These are phyloP conservation scores for Diphasiastrum complanatum DNA, from an alignment of 83 land plant species.

Conservation along the genomic window DNA sequence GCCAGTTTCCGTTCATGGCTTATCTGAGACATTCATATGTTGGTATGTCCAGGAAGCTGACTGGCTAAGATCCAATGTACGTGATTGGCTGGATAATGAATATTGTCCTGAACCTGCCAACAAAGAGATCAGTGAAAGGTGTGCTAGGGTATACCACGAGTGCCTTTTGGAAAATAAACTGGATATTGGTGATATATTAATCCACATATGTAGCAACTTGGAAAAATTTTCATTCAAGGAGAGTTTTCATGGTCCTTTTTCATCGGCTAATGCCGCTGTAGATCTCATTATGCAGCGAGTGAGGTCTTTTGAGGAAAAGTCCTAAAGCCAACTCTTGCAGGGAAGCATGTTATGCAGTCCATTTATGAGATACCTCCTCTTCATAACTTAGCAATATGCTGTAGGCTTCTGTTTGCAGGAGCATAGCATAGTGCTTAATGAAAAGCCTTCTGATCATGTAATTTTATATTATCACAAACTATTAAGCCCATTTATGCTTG, in stretches of 20 bases:
- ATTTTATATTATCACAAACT: neutral
- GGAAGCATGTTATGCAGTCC: neutral
- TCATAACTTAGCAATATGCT: too few species aligned
- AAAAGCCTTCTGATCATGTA: too few species aligned
- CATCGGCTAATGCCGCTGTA: slow-evolving; percentile 93
- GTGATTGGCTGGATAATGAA: slow-evolving; percentile 93
- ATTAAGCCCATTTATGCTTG: neutral
- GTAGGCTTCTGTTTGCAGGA: too few species aligned
- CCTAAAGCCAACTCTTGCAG: neutral
- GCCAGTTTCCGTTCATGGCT: too few species aligned
- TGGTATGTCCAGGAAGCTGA: slow-evolving; percentile 68
- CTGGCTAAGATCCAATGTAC: slow-evolving; percentile 73
- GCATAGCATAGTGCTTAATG: too few species aligned
- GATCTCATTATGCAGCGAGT: slow-evolving; percentile 55
- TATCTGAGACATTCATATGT: neutral
- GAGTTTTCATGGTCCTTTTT: slow-evolving; percentile 92
- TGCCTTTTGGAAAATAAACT: slow-evolving; percentile 53
- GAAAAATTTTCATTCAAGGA: slow-evolving; percentile 83
- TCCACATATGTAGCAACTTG: slow-evolving; percentile 77
- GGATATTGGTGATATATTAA: slow-evolving; percentile 75
- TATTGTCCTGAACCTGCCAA: slow-evolving; percentile 92
- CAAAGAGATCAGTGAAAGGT: slow-evolving; percentile 75
- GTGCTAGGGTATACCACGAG: slow-evolving; percentile 59
- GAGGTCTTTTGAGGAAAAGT: slow-evolving; percentile 16
- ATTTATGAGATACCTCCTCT: neutral